Evolutionary conservation across 768 basidiomycete genomes (phyloP).

Genomic region (Mrakia gelida): DNA sequence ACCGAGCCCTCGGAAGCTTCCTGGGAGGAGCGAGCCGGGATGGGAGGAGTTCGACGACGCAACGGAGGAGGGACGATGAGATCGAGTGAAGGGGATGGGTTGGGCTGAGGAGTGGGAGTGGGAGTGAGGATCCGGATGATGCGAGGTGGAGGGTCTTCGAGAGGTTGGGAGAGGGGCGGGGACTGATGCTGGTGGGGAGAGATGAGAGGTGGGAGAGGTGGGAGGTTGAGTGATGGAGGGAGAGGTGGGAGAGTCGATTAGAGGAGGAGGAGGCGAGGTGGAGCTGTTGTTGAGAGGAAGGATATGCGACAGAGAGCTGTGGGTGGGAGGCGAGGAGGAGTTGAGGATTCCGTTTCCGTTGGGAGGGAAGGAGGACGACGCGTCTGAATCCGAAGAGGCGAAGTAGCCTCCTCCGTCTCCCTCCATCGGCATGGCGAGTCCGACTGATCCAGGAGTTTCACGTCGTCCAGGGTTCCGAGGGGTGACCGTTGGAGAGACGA

Average conservation of each 20-base stretch:
- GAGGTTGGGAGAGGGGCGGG: neutral
- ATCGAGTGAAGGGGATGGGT: neutral
- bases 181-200: neutral
- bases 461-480: neutral
- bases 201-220: neutral
- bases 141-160: neutral
- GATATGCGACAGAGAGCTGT: neutral
- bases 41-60: neutral
- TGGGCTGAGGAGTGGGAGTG: neutral
- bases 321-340: neutral
- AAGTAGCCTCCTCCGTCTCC: neutral
- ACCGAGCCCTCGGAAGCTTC: neutral
- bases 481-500: neutral
- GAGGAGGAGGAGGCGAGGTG: neutral
- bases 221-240: neutral
- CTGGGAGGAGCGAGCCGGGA: neutral
- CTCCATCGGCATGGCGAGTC: neutral
- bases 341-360: neutral
- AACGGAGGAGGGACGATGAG: constrained; percentile 5
- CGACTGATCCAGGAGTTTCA: neutral
- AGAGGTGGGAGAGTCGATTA: neutral
- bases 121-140: neutral
- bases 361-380: neutral
- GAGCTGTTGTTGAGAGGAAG: neutral
- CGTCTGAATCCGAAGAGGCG: neutral